Evolutionary conservation across 2,329 filamentous ascomycete species (phyloP).

Genomic region (Tolypocladium album): DNA sequence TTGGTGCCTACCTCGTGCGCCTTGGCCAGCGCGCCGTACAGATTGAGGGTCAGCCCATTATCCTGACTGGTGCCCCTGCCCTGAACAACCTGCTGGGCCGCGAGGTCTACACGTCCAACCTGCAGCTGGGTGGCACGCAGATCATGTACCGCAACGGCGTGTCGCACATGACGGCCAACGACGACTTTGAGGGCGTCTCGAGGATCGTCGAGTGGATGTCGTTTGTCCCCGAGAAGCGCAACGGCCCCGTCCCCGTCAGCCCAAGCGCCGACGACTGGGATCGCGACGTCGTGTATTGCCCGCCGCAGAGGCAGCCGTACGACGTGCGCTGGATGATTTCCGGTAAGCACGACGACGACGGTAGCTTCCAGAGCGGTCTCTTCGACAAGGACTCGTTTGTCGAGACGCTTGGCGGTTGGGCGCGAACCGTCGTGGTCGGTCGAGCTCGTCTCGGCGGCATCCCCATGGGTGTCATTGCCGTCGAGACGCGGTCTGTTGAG

Average conservation of each 20-base stretch:
- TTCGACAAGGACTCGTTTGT: constrained; percentile 97
- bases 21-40: constrained; percentile 97
- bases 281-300: constrained; percentile 78
- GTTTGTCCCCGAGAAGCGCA: constrained; percentile 92
- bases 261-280: constrained; percentile 83
- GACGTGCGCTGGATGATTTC: constrained; percentile 91
- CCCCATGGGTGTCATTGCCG: constrained; percentile 94
- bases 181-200: constrained; percentile 95
- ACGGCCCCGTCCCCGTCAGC: constrained; percentile 83
- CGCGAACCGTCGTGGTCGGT: constrained; percentile 89
- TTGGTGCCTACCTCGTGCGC: constrained; percentile 96
- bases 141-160: constrained; percentile 99
- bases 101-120: constrained; percentile 97
- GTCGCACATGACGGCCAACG: constrained; percentile 94
- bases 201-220: constrained; percentile 99
- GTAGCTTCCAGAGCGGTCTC: constrained; percentile 69
- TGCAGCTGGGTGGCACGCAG: constrained; percentile 98
- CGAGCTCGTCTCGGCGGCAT: constrained; percentile 95
- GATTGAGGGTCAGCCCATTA: constrained; percentile 97
- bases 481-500: constrained; percentile 92
- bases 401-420: constrained; percentile 94
- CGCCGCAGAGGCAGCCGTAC: constrained; percentile 72
- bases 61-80: constrained; percentile 91
- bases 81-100: constrained; percentile 97
- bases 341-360: constrained; percentile 68